phyloP scores from a whole-genome alignment of 192 early-diverging fungal genomes.

The Coemansia sp. region DNA sequence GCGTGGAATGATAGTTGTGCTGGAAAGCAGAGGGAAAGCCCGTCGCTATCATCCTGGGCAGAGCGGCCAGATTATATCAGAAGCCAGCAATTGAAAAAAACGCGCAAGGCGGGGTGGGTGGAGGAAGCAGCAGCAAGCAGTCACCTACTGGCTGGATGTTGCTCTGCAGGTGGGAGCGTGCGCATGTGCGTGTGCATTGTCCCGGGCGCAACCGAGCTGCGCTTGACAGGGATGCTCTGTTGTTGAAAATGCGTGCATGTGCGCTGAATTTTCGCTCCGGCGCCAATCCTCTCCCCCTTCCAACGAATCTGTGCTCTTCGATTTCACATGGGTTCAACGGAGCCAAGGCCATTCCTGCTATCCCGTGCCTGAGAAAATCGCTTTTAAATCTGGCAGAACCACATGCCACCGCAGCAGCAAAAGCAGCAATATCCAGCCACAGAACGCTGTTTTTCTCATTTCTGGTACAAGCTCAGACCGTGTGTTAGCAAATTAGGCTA shows the following conservation, averaged over 20 bases:
- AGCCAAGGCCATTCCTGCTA: not conserved
- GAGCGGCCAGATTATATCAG: no score
- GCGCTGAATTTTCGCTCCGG: not conserved
- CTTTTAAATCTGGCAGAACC: not conserved
- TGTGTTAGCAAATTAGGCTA: no score
- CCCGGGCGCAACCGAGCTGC: constrained; percentile 9
- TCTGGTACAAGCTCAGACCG: no score
- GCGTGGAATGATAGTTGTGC: no score
- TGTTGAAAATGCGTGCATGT: not conserved
- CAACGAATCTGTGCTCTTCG: no score
- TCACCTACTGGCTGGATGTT: not conserved
- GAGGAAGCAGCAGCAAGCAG: no score
- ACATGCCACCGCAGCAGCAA: not conserved
- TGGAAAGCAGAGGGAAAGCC: not conserved
- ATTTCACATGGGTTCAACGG: constrained; percentile 11
- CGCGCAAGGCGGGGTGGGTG: no score
- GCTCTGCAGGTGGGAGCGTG: constrained; percentile 9
- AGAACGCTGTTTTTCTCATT: not conserved
- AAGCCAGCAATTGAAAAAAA: no score
- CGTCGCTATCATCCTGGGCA: not conserved
- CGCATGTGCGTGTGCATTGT: constrained; percentile 22
- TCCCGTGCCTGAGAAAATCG: not conserved
- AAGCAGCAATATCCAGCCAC: not conserved
- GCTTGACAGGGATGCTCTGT: not conserved
- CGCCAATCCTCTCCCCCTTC: no score